Conservation (phyloP, 179 eudicot species). For the Beta lomatogona region DNA sequence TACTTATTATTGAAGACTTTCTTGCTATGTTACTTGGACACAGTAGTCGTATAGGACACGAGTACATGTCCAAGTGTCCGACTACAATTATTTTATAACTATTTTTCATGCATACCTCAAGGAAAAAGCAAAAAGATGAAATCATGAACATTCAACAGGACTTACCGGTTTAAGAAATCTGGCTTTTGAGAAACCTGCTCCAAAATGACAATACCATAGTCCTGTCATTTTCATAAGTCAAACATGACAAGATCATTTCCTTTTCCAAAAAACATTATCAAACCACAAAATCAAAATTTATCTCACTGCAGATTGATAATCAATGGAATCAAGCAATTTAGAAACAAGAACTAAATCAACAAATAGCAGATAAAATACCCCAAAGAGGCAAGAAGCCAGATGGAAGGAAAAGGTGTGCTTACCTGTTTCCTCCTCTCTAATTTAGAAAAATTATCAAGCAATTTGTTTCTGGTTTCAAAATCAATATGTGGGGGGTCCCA, state of each 20-base stretch:
- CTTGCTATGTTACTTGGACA: neutral
- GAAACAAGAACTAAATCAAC: conserved; percentile 2
- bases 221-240: conserved; percentile 53
- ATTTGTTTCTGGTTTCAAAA: conserved; percentile 48
- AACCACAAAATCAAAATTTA: neutral
- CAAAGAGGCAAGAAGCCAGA: neutral
- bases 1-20: neutral
- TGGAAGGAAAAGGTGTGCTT: conserved; percentile 3
- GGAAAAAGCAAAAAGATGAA: conserved; percentile 14
- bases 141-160: conserved; percentile 3
- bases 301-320: neutral
- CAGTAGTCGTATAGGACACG: neutral
- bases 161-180: conserved; percentile 71
- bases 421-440: conserved; percentile 65
- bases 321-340: neutral
- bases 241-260: neutral
- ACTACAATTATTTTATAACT: neutral
- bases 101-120: neutral
- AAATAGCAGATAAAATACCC: conserved; percentile 14
- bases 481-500: conserved; percentile 76
- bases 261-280: neutral
- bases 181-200: conserved; percentile 55
- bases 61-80: neutral
- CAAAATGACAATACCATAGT: conserved; percentile 63
- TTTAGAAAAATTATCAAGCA: conserved; percentile 52